Evolutionary conservation across 345 rosid genomes (phyloP), one percentile per base, ranked within the genome.

Genomic region (Eucalyptus regnans): DNA sequence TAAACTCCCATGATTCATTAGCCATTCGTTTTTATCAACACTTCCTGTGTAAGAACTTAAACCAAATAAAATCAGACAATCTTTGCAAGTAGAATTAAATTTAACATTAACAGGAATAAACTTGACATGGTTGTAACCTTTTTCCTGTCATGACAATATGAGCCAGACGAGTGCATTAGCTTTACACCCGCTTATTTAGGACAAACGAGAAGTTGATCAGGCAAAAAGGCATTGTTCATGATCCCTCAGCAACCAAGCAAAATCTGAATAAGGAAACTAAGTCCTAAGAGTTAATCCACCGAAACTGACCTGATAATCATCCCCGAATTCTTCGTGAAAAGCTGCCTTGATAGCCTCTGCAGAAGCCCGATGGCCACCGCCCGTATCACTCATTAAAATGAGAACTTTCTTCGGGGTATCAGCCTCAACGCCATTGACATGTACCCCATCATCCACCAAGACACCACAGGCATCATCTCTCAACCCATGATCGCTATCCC

Each of bases 351-450:
- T 97, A 76, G 99, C 99, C 91, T 98, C 99, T 6, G 99, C 99
- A 27, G 99, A 98, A 80, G 99, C 99, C 91, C 99, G 87, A 86
- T 98, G 99, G 66, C 99, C 99, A 18, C 99, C 99, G 44, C 99
- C 99, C 22, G 99, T 98, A 87, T 98, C 99, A 89, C 99, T 98
- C 99, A 98, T 98, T 95, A 98, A 93, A 93, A 98, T 97, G 92
- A 98, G 90, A 86, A 98, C 98, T 88, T 93, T 98, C 90, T 96
- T 98, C 1, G 97, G 96, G 49, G 89, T 83, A 89, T 92, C 94
- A 51, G 90, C 89, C 93, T 68, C 97, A 2, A 92, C 93, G 3
- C 90, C 92, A 89, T 93, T 95, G 92, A 92, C 92, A 37, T 94
- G 94, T 94, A 91, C 90, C 5, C 95, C 97, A 90, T 96, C 97